These are phyloP conservation scores for Neurospora sp. DNA, from an alignment of 495 filamentous ascomycete genomes.

Conservation along the genomic window DNA sequence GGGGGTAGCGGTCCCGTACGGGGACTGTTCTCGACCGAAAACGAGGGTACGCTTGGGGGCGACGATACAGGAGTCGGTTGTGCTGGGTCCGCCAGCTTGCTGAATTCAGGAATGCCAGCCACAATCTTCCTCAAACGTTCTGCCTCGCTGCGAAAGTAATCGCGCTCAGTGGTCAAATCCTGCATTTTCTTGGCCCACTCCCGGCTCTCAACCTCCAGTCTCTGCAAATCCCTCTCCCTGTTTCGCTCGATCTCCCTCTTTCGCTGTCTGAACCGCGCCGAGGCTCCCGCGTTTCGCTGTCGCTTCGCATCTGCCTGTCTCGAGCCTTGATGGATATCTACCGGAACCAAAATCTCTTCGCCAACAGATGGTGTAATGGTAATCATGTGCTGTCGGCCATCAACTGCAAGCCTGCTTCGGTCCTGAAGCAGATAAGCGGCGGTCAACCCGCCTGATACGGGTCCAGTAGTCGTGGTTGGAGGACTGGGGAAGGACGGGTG, in stretches of 20 bases:
- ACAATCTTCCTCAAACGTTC: constrained; percentile 59
- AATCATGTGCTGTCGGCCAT: constrained; percentile 32
- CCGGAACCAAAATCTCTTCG: constrained; percentile 47
- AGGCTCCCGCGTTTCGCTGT: constrained; percentile 88
- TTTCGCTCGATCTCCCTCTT: constrained; percentile 84
- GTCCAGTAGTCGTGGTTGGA: not conserved
- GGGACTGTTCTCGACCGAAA: constrained; percentile 22
- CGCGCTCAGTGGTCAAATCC: constrained; percentile 37
- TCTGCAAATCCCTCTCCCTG: constrained; percentile 50
- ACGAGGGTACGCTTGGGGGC: constrained; percentile 21
- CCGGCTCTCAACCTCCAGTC: constrained; percentile 48
- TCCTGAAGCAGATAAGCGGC: constrained; percentile 2
- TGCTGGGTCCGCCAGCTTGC: constrained; percentile 36
- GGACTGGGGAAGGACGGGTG: not conserved
- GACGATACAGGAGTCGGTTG: constrained; percentile 34
- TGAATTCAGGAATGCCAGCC: constrained; percentile 40
- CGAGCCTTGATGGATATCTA: constrained; percentile 71
- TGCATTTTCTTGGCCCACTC: constrained; percentile 35
- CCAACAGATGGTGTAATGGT: constrained; percentile 32
- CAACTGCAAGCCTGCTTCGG: constrained; percentile 17
- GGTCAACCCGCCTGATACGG: not conserved
- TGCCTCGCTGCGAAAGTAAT: constrained; percentile 43
- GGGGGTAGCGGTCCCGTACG: constrained; percentile 9
- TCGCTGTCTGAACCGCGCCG: constrained; percentile 75
- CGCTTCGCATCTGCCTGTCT: constrained; percentile 83